Evolutionary conservation across 2,329 filamentous ascomycete species (phyloP).

Genomic region (Elsinoe necatrix): DNA sequence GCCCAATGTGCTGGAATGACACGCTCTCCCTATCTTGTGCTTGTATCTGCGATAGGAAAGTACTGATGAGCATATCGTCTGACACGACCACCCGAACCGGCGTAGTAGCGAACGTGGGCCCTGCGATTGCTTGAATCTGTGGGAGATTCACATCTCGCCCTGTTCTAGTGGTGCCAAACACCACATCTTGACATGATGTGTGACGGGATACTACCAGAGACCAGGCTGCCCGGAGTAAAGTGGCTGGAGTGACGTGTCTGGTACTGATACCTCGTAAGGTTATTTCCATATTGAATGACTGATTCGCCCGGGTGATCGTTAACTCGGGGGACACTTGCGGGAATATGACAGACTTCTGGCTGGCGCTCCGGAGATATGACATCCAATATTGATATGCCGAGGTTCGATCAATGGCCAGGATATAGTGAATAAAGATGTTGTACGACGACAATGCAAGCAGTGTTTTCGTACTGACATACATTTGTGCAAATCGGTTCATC

Average conservation of each 20-base stretch:
- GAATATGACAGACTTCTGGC: background rate
- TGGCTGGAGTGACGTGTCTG: background rate
- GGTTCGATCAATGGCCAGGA: background rate
- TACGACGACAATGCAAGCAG: background rate
- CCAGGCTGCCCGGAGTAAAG: conserved; percentile 1
- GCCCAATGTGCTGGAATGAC: background rate
- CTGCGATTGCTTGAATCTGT: background rate
- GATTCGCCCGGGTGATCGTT: background rate
- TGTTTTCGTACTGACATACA: background rate
- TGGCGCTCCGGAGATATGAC: background rate
- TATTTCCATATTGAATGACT: background rate
- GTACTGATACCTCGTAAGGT: background rate
- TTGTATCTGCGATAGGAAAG: background rate
- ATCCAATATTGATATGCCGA: background rate
- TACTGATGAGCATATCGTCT: background rate
- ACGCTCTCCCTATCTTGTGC: background rate
- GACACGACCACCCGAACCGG: background rate
- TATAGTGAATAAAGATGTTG: background rate
- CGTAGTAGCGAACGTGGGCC: background rate
- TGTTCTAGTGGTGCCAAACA: background rate
- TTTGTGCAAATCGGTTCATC: background rate
- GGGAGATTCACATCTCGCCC: background rate
- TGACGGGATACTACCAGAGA: background rate
- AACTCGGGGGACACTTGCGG: background rate
- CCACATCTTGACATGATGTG: background rate